Evolutionary conservation across 208 protist species (phyloP).

Genomic region (Vickermania spadyakhi): DNA sequence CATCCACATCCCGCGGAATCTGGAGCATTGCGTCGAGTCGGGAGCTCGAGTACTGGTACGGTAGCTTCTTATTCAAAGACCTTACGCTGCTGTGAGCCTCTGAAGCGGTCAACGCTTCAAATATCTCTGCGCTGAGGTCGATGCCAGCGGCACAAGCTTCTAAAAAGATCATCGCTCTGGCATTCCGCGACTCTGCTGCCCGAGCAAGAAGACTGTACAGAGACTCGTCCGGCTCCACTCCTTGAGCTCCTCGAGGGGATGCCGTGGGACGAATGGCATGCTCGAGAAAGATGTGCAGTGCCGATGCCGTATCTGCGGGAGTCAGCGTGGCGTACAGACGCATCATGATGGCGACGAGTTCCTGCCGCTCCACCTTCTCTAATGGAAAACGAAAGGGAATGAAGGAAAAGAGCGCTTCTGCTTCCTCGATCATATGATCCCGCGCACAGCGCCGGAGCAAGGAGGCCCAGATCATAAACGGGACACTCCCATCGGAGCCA

Average conservation of each 20-base stretch:
- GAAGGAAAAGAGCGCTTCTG: slow-evolving; percentile 67
- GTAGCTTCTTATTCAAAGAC: slow-evolving; percentile 57
- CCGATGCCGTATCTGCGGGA: slow-evolving; percentile 55
- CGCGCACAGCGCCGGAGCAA: slow-evolving; percentile 68
- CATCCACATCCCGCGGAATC: slow-evolving; percentile 69
- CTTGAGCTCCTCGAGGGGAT: neutral
- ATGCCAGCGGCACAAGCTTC: slow-evolving; percentile 70
- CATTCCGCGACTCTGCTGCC: slow-evolving; percentile 63
- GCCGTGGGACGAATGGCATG: slow-evolving; percentile 20
- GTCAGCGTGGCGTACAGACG: slow-evolving; percentile 77
- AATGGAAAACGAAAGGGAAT: slow-evolving; percentile 50
- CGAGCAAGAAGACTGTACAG: slow-evolving; percentile 69
- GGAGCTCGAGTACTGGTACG: slow-evolving; percentile 65
- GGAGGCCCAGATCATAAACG: slow-evolving; percentile 73
- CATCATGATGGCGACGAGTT: slow-evolving; percentile 85
- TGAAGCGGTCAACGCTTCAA: slow-evolving; percentile 45
- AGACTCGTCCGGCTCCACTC: slow-evolving; percentile 13
- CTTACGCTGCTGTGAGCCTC: slow-evolving; percentile 33
- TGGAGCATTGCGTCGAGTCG: slow-evolving; percentile 60
- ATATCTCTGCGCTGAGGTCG: slow-evolving; percentile 39
- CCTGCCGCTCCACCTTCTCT: slow-evolving; percentile 33
- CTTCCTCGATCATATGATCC: slow-evolving; percentile 66
- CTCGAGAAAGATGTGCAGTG: slow-evolving; percentile 47
- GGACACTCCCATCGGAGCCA: slow-evolving; percentile 26
- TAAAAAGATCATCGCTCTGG: slow-evolving; percentile 80